Base-by-base conservation (phyloP, 352 stramenopile species). In the Bremia lactucae region DNA sequence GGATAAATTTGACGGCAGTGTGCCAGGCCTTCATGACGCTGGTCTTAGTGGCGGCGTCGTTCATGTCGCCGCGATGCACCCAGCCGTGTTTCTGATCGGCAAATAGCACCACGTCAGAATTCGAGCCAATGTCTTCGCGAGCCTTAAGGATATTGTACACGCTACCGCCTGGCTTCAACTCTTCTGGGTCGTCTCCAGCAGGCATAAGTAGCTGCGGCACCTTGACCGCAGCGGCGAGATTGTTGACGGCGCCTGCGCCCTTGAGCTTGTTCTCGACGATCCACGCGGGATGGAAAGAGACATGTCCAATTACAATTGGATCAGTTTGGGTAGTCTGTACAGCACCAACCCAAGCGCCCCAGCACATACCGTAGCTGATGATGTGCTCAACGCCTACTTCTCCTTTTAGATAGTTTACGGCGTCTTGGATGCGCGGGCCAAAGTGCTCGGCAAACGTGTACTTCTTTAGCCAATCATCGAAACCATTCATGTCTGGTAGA, bases 211-310 rank as follows among this genome's bases (percentile, higher is more conserved):
- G 52, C 50, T 91, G 78, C 21, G 78, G 78, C 9, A 81, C 70
- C 57, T 83, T 79, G 47, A 90, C 67, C 40, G 42, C 58, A 42
- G 82, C 60, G 1, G 75, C 73, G 22, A 90, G 64, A 55, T 86
- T 86, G 52, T 83, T 59, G 5, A 74, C 69, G 11, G 64, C 72
- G 34, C 64, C 66, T 26, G 83, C 71, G 40, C 78, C 78, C 37
- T 87, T 80, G 29, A 82, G 47, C 9, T 84, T 62, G 57, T 87
- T 84, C 60, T 90, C 75, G 13, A 88, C 53, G 29, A 68, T 26
- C 78, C 78, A 90, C 48, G 72, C 74, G 29, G 78, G 72, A 59
- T 90, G 78, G 62, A 87, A 90, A n/a, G 69, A 86, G 31, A 90
- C 63, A 62, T 88, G 72, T 40, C 68, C 72, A 19, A 59, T 19